Evolutionary conservation across 768 basidiomycete genomes (phyloP).

Genomic region (Termitomyces sp.): DNA sequence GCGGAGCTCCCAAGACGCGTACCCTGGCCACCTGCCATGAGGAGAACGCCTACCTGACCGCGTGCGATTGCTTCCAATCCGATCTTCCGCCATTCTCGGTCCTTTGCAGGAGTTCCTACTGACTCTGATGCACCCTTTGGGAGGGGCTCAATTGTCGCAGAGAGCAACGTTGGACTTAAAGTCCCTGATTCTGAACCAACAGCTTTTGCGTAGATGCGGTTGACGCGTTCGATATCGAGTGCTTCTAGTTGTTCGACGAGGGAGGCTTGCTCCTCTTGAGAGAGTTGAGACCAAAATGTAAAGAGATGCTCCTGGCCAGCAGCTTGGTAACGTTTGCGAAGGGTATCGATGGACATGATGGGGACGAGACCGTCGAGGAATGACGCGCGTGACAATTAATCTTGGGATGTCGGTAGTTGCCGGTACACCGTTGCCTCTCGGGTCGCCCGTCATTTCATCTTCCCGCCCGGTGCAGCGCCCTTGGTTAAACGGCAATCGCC

Average conservation of each 20-base stretch:
- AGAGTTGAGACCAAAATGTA: slow-evolving; percentile 76
- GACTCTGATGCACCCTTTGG: slow-evolving; percentile 73
- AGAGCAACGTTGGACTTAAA: slow-evolving; percentile 25
- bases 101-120: slow-evolving; percentile 48
- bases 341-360: slow-evolving; percentile 53
- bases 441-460: background rate
- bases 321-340: slow-evolving; percentile 60
- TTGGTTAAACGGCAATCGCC: background rate
- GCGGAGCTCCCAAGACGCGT: slow-evolving; percentile 87
- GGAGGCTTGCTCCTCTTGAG: slow-evolving; percentile 51
- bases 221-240: slow-evolving; percentile 88
- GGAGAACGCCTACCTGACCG: slow-evolving; percentile 87
- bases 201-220: slow-evolving; percentile 79
- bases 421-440: slow-evolving; percentile 1
- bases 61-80: slow-evolving; percentile 79
- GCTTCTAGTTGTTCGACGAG: slow-evolving; percentile 68
- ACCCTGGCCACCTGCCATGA: slow-evolving; percentile 98
- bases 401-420: slow-evolving; percentile 14
- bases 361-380: slow-evolving; percentile 2
- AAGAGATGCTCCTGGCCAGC: slow-evolving; percentile 90
- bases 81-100: slow-evolving; percentile 64
- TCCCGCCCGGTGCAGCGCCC: background rate
- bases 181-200: slow-evolving; percentile 56
- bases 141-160: slow-evolving; percentile 62
- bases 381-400: background rate